phyloP scores from a whole-genome alignment of 176 grass and related monocot species.

The sorghum (Sorghum bicolor) region DNA sequence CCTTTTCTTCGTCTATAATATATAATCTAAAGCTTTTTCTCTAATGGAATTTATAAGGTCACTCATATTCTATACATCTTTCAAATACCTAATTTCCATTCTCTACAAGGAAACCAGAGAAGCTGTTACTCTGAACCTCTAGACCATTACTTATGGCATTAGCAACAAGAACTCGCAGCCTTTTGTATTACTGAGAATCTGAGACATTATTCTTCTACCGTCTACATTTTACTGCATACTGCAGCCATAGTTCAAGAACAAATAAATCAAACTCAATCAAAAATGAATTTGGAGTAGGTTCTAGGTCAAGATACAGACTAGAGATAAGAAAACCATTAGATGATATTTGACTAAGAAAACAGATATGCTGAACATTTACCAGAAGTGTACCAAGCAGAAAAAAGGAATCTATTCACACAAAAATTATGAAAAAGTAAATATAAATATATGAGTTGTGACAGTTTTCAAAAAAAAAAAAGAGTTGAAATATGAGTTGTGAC shows the following conservation, averaged over 20 bases:
- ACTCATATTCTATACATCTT: background rate
- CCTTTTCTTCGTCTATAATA: background rate
- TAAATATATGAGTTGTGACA: too few relatives aligned
- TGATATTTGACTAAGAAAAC: background rate
- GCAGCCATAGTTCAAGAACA: background rate
- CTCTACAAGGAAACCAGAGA: background rate
- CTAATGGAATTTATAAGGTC: background rate
- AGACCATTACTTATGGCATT: background rate
- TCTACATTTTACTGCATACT: background rate
- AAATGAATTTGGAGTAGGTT: background rate
- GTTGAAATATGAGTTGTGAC: background rate
- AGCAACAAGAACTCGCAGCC: background rate
- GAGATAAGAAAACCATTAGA: background rate
- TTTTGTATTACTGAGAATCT: background rate
- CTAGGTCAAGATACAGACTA: background rate
- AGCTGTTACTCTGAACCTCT: background rate
- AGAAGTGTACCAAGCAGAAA: background rate
- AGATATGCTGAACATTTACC: background rate
- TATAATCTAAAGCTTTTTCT: background rate
- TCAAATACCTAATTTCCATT: background rate
- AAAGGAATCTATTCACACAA: background rate
- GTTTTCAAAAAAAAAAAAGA: too few relatives aligned
- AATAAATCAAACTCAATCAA: background rate
- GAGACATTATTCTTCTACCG: background rate
- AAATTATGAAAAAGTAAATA: background rate